Evolutionary conservation across 805 yeast genomes (phyloP).

Genomic region (Wickerhamomyces tratensis): DNA sequence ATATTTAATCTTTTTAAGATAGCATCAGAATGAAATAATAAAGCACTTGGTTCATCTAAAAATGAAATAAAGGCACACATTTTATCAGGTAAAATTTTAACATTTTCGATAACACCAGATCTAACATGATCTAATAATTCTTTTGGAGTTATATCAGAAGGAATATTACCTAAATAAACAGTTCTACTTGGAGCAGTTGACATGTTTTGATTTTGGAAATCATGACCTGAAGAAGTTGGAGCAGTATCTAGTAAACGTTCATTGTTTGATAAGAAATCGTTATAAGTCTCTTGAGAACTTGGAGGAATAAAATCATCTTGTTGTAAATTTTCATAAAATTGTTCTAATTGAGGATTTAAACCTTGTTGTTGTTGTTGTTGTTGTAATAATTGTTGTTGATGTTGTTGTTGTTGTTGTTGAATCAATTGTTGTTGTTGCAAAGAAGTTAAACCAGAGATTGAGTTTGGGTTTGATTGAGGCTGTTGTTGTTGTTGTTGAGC

Average conservation of each 20-base stretch:
- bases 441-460: too few species aligned
- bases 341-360: neutral
- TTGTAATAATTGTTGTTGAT: neutral
- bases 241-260: neutral
- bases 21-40: constrained; percentile 90
- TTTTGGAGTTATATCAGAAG: constrained; percentile 68
- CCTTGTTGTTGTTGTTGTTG: too few species aligned
- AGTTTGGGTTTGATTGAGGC: neutral
- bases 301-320: neutral
- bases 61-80: constrained; percentile 88
- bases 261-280: neutral
- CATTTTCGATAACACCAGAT: constrained; percentile 79
- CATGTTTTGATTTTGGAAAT: neutral
- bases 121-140: constrained; percentile 85
- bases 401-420: neutral
- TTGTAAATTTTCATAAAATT: neutral
- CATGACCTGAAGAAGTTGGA: neutral
- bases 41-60: constrained; percentile 79
- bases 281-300: neutral
- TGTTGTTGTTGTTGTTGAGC: constrained; percentile 1
- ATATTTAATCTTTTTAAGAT: constrained; percentile 74
- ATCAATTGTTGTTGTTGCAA: neutral
- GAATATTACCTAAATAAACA: constrained; percentile 83
- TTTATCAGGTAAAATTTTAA: constrained; percentile 70
- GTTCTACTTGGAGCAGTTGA: constrained; percentile 64